Percentiles rank a stretch among this genome's conserved stretches.
Evolutionary conservation across 139 green algal species (phyloP).

Genomic region (Trebouxia sp.): DNA sequence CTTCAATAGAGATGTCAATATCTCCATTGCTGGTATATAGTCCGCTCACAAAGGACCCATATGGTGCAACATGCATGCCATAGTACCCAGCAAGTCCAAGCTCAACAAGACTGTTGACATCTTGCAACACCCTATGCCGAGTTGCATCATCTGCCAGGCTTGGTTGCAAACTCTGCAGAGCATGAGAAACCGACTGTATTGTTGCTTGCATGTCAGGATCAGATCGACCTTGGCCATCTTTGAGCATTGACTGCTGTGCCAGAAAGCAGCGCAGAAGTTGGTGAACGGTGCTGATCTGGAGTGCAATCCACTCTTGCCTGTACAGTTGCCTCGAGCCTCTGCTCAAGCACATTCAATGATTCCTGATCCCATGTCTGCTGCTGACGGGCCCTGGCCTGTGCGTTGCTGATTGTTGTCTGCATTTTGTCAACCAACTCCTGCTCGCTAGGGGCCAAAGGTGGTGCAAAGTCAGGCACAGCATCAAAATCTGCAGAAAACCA

Average conservation of each 20-base stretch:
- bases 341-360: not conserved
- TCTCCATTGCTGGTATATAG: slow-evolving; percentile 52
- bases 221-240: too few relatives aligned
- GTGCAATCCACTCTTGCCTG: not conserved
- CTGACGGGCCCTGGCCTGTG: not conserved
- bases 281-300: not conserved
- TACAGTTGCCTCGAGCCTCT: not conserved
- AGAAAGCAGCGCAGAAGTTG: not conserved
- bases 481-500: not conserved
- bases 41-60: slow-evolving; percentile 41
- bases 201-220: not conserved
- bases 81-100: not conserved
- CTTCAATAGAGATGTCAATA: slow-evolving; percentile 56
- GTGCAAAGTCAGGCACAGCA: slow-evolving; percentile 18
- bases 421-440: slow-evolving; percentile 14
- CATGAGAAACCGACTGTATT: not conserved
- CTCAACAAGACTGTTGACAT: not conserved
- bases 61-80: slow-evolving; percentile 33
- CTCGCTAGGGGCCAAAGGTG: not conserved
- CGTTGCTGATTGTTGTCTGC: not conserved
- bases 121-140: not conserved
- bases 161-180: slow-evolving; percentile 26
- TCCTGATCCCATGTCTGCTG: not conserved
- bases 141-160: not conserved
- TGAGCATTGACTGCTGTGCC: not conserved